Conservation (phyloP, 257 asterid genomes). For the Petunia secreta region DNA sequence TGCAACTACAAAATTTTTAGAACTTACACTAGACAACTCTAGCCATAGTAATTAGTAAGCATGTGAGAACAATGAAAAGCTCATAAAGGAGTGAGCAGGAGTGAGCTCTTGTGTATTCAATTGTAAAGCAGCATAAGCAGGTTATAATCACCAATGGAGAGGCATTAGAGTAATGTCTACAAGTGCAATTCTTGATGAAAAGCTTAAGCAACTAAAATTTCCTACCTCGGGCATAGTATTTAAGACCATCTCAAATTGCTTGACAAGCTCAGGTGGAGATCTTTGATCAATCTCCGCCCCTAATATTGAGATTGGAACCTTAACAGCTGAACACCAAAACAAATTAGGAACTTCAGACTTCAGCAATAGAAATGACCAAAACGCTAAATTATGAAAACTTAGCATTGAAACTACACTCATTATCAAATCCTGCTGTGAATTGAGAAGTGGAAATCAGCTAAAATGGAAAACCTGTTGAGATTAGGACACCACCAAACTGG, state of each 20-base stretch:
- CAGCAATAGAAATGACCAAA: neutral
- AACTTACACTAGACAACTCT: neutral
- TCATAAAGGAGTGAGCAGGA: neutral
- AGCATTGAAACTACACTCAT: neutral
- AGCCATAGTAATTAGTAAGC: neutral
- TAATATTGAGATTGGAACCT: slow-evolving; percentile 59
- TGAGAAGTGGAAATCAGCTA: neutral
- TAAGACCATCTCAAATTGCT: slow-evolving; percentile 46
- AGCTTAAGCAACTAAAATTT: neutral
- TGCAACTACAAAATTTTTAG: neutral
- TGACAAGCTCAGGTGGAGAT: slow-evolving; percentile 56
- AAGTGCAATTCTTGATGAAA: neutral
- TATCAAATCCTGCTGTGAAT: slow-evolving; percentile 2
- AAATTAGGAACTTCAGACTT: neutral
- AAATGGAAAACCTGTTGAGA: neutral
- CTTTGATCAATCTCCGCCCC: slow-evolving; percentile 62
- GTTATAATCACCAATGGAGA: neutral
- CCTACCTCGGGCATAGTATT: slow-evolving; percentile 57
- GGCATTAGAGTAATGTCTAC: neutral
- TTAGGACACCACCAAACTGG: too few species aligned
- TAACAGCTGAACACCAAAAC: slow-evolving; percentile 47
- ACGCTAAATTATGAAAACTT: neutral
- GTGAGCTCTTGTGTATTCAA: neutral
- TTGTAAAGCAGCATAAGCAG: neutral
- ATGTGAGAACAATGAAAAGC: neutral